A percentile compares a stretch with the other conserved stretches of the same genome.
Evolutionary conservation across 2,329 filamentous ascomycete species (phyloP).

Genomic region (Hypoxylon rubiginosum): DNA sequence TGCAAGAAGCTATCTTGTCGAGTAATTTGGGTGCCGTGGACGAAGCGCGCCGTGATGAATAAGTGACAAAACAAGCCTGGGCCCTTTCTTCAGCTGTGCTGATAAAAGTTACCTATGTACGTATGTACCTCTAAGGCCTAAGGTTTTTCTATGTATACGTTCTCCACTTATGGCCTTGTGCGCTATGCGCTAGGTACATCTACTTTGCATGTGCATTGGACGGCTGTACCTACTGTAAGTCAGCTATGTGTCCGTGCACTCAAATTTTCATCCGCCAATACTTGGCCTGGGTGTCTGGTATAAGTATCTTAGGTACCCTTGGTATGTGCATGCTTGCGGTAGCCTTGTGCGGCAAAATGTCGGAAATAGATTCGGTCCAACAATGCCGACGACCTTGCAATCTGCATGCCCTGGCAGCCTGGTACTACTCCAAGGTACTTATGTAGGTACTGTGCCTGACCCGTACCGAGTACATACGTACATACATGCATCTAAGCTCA

Average conservation of each 20-base stretch:
- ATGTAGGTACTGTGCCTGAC: not conserved
- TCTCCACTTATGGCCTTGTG: not conserved
- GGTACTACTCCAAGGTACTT: no score
- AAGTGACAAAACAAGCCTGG: constrained; percentile 1
- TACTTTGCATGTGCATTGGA: not conserved
- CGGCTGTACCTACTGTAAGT: not conserved
- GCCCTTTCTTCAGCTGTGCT: constrained; percentile 1
- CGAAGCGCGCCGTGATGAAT: constrained; percentile 10
- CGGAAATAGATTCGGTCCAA: not conserved
- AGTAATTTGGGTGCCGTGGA: constrained; percentile 11
- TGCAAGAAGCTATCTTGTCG: constrained; percentile 14
- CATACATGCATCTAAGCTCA: not conserved
- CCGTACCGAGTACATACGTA: not conserved
- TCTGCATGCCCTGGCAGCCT: no score
- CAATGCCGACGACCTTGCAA: not conserved
- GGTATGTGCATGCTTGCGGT: not conserved
- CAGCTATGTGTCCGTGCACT: not conserved
- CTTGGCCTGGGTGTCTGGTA: not conserved
- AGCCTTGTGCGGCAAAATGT: constrained; percentile 3
- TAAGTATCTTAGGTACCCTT: not conserved
- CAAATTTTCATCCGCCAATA: not conserved
- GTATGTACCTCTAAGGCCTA: no score
- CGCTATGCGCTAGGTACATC: not conserved
- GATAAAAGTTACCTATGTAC: not conserved
- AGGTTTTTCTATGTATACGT: not conserved